Evolutionary conservation across 495 filamentous ascomycete species (phyloP), one percentile per base, ranked within the genome.

Genomic region (Talaromyces wortmannii): DNA sequence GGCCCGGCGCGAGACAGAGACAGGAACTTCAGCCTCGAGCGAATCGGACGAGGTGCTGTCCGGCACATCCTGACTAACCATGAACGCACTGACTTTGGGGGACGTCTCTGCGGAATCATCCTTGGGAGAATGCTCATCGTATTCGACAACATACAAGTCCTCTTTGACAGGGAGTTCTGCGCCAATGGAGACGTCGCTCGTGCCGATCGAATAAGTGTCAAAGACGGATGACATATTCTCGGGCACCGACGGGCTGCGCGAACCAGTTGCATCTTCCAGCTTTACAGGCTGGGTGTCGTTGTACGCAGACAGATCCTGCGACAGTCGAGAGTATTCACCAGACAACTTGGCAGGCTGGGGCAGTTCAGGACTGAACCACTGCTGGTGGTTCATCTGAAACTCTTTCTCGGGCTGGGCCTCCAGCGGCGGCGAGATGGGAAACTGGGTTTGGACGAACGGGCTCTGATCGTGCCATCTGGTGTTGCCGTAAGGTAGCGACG

Each of bases 61-160:
- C 0, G 67, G 57, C 2, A 67, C 65, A 31, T 55, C 58, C 52
- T 75, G 67, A 56, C 67, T 75, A 51, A 76, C 68, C 61, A 75
- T 70, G 57, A 71, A 73, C 0, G 67, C 70, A 18, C 65, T 71
- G 23, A 71, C 61, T 45, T 64, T 67, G 29, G 65, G 62, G 11
- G 56, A 65, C 5, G 67, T 61, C 3, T 55, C 31, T 7, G 31
- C 48, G 56, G 23, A 23, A 23, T 23, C 23, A 23, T 23, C 4
- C 66, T 16, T 63, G 67, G 29, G 62, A 63, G 7, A 58, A 53
- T 1, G 52, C 11, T 65, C 60, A 43, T 69, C 67, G 70, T 71
- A 74, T 43, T 58, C 46, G n/a, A 58, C 3, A 17, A 40, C 16
- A 50, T 65, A 57, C 8, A 56, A 13, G 33, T 63, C 58, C 15